Conservation (phyloP, 768 basidiomycete genomes). For the Boletus vermiculosoides region DNA sequence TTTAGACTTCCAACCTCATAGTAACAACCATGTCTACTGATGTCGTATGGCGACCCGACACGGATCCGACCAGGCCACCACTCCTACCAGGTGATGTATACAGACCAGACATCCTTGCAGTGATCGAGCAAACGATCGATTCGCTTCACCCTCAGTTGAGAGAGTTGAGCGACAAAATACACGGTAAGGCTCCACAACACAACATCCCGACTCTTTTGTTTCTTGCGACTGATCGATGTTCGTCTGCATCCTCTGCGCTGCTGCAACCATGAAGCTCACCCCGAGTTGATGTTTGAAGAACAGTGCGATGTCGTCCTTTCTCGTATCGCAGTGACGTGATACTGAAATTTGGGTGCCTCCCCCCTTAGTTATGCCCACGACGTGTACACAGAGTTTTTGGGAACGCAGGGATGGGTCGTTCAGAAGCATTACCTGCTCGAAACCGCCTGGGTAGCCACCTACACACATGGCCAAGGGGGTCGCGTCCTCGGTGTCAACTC, state of each 20-base stretch:
- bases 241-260: neutral
- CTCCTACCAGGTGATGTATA: conserved; percentile 39
- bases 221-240: conserved; percentile 4
- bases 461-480: conserved; percentile 62
- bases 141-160: conserved; percentile 56
- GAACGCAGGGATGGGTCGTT: conserved; percentile 62
- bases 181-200: conserved; percentile 41
- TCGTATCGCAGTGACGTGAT: neutral
- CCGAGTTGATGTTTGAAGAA: conserved; percentile 70
- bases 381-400: conserved; percentile 64
- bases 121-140: conserved; percentile 56
- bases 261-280: conserved; percentile 49
- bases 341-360: neutral
- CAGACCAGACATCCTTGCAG: conserved; percentile 56
- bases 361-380: conserved; percentile 65
- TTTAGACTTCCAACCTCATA: neutral
- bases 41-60: conserved; percentile 43
- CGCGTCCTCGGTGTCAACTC: conserved; percentile 73
- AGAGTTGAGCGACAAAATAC: conserved; percentile 69
- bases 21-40: conserved; percentile 17
- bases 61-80: conserved; percentile 22
- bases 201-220: neutral
- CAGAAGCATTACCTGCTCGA: conserved; percentile 59
- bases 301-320: conserved; percentile 38
- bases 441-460: conserved; percentile 80